Percentiles rank a stretch among this genome's conserved stretches.
phyloP scores from a whole-genome alignment of 1,284 basidiomycete species.

The Anthracocystis panici-leucophaei region DNA sequence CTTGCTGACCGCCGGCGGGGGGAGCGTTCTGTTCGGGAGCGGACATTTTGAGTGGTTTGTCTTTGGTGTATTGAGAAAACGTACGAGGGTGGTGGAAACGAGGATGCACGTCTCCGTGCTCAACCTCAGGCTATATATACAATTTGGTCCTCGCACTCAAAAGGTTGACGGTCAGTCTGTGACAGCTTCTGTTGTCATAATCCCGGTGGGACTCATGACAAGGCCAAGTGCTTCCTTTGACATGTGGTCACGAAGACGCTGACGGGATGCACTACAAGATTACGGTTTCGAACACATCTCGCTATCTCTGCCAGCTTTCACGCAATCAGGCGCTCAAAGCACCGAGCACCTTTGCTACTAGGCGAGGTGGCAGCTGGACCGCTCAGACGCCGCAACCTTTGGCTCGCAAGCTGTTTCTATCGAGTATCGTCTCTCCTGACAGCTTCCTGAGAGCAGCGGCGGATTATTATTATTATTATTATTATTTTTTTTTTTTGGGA shows the following conservation, averaged over 20 bases:
- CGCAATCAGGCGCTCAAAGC: conserved; percentile 3
- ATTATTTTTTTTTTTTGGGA: not conserved
- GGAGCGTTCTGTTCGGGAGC: conserved; percentile 37
- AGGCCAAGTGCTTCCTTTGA: not conserved
- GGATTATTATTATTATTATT: too few relatives aligned
- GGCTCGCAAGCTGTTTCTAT: not conserved
- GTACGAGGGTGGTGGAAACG: not conserved
- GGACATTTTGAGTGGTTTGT: conserved; percentile 27
- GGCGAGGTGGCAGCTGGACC: conserved; percentile 17
- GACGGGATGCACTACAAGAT: not conserved
- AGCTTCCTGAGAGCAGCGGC: not conserved
- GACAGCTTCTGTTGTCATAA: conserved; percentile 1
- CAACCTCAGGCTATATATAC: not conserved
- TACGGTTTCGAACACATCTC: not conserved
- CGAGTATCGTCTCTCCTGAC: not conserved
- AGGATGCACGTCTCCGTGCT: not conserved
- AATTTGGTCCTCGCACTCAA: not conserved
- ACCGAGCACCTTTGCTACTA: conserved; percentile 1
- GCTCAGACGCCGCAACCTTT: not conserved
- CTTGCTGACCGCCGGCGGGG: conserved; percentile 40
- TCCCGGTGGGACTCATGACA: conserved; percentile 2
- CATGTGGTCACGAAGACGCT: not conserved
- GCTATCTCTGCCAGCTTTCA: conserved; percentile 7
- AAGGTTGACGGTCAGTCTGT: not conserved
- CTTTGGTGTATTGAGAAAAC: not conserved